A percentile compares a stretch with the other conserved stretches of the same genome.
Conservation (phyloP, 1,284 basidiomycete genomes). For the Melampsora americana region DNA sequence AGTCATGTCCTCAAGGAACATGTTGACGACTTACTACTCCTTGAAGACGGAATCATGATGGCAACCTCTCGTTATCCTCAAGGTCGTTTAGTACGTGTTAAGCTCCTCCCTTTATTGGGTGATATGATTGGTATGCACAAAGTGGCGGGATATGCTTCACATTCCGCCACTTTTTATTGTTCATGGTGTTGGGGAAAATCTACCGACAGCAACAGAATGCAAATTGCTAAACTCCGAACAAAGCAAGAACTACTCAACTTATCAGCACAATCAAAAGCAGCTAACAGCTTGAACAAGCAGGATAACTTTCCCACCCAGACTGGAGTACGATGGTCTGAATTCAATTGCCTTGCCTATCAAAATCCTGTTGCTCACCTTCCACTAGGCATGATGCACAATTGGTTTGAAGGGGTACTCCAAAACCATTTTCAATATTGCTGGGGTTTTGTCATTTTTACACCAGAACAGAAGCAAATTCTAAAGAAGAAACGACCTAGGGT, state of each 20-base stretch:
- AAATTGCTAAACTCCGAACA: too few species aligned
- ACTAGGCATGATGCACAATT: slow-evolving; percentile 28
- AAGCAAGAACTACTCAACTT: too few species aligned
- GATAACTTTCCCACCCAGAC: background rate
- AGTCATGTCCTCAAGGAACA: background rate
- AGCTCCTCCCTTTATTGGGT: background rate
- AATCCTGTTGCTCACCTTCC: background rate
- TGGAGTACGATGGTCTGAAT: background rate
- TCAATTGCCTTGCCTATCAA: background rate
- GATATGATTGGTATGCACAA: background rate
- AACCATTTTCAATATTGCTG: slow-evolving; percentile 20
- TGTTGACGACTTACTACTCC: background rate
- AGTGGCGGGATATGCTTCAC: slow-evolving; percentile 1
- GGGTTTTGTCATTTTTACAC: background rate
- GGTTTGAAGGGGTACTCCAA: slow-evolving; percentile 13
- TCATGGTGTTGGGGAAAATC: too few species aligned
- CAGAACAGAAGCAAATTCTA: background rate
- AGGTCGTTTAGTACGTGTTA: background rate
- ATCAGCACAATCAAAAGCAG: too few species aligned
- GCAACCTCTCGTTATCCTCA: background rate
- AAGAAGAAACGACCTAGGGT: background rate
- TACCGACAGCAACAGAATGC: too few species aligned
- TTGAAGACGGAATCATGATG: too few species aligned
- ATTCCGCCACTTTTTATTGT: background rate
- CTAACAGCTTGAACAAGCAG: background rate